Evolutionary conservation across 768 basidiomycete genomes (phyloP).

Genomic region (Hygrocybe coccinea): DNA sequence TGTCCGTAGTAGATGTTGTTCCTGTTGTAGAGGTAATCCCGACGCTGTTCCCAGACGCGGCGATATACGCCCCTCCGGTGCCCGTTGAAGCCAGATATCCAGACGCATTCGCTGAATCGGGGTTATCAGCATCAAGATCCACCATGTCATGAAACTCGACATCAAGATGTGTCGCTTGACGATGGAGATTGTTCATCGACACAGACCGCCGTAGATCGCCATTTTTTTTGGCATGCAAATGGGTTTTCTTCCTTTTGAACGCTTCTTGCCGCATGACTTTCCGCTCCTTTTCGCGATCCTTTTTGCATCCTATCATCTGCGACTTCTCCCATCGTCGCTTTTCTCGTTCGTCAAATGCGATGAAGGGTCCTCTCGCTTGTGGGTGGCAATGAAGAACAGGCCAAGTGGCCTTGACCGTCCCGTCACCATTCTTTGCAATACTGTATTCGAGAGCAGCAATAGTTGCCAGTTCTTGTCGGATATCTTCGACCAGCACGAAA

Average conservation of each 20-base stretch:
- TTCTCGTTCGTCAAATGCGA: slow-evolving; percentile 71
- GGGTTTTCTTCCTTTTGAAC: slow-evolving; percentile 37
- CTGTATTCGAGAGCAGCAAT: slow-evolving; percentile 81
- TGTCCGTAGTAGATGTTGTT: slow-evolving; percentile 66
- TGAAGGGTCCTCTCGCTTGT: slow-evolving; percentile 65
- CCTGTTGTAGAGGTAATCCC: slow-evolving; percentile 86
- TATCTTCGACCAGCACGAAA: slow-evolving; percentile 91
- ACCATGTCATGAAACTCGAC: slow-evolving; percentile 24
- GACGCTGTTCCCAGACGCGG: slow-evolving; percentile 95
- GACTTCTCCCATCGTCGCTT: slow-evolving; percentile 59
- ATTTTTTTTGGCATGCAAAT: slow-evolving; percentile 24
- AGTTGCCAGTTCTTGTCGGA: slow-evolving; percentile 76
- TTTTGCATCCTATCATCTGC: slow-evolving; percentile 44
- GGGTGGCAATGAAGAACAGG: slow-evolving; percentile 81
- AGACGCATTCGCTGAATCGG: slow-evolving; percentile 61
- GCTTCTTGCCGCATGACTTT: slow-evolving; percentile 33
- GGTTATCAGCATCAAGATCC: slow-evolving; percentile 40
- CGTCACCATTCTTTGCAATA: slow-evolving; percentile 47
- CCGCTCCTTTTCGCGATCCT: slow-evolving; percentile 37
- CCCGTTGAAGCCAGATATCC: slow-evolving; percentile 59
- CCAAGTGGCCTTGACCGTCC: slow-evolving; percentile 59
- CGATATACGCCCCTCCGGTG: slow-evolving; percentile 54
- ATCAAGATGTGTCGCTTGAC: slow-evolving; percentile 38
- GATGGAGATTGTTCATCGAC: slow-evolving; percentile 73
- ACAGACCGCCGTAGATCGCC: slow-evolving; percentile 68